These are phyloP conservation scores for Pyrenophora seminiperda DNA, from an alignment of 2,329 filamentous ascomycete species.

Conservation along the genomic window DNA sequence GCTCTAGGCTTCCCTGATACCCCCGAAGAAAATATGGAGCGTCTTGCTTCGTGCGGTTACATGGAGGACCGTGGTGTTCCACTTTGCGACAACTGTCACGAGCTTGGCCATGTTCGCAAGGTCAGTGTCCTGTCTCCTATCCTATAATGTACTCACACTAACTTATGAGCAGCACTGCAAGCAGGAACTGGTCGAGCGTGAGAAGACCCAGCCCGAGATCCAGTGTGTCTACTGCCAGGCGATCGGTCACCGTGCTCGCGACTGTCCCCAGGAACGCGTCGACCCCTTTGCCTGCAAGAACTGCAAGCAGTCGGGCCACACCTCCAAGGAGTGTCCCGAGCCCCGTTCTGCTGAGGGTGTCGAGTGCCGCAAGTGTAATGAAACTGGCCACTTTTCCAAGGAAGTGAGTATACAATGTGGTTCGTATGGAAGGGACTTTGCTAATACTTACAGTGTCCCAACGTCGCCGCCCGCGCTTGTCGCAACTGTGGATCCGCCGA, in stretches of 20 bases:
- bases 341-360: slow-evolving; percentile 60
- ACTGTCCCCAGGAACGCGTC: slow-evolving; percentile 62
- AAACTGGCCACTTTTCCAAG: slow-evolving; percentile 52
- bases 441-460: slow-evolving; percentile 39
- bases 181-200: slow-evolving; percentile 60
- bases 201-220: slow-evolving; percentile 53
- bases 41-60: slow-evolving; percentile 70
- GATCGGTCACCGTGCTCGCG: slow-evolving; percentile 69
- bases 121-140: slow-evolving; percentile 3
- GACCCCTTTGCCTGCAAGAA: slow-evolving; percentile 72
- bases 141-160: not conserved
- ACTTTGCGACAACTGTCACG: slow-evolving; percentile 67
- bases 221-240: slow-evolving; percentile 69
- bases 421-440: not conserved
- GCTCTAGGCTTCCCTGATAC: slow-evolving; percentile 64
- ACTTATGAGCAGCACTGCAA: slow-evolving; percentile 57
- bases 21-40: slow-evolving; percentile 64
- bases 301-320: slow-evolving; percentile 59
- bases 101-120: slow-evolving; percentile 66
- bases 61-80: slow-evolving; percentile 63
- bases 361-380: slow-evolving; percentile 68
- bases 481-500: slow-evolving; percentile 47
- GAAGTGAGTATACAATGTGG: slow-evolving; percentile 27
- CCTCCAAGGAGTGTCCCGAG: slow-evolving; percentile 49
- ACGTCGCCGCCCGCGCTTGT: slow-evolving; percentile 40